phyloP scores from a whole-genome alignment of 129 eudicot genomes.

The Tagetes patula region DNA sequence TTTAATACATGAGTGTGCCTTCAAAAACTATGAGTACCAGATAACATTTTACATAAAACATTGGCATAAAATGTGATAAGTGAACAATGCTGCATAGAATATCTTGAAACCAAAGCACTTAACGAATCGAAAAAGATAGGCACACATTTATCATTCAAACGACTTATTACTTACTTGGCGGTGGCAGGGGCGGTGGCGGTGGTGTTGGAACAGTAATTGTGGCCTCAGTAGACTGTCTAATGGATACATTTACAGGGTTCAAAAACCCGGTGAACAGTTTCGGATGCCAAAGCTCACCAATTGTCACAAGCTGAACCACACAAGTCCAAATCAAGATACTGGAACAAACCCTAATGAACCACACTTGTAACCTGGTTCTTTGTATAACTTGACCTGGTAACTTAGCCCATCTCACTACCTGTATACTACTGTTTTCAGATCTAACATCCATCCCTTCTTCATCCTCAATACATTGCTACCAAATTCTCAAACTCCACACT shows the following conservation, averaged over 20 bases:
- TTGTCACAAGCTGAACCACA: slow-evolving; percentile 76
- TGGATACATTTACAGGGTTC: slow-evolving; percentile 33
- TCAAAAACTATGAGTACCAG: neutral
- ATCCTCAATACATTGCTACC: slow-evolving; percentile 32
- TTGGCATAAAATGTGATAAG: slow-evolving; percentile 4
- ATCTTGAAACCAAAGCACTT: neutral
- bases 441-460: slow-evolving; percentile 66
- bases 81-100: neutral
- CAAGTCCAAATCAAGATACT: slow-evolving; percentile 94
- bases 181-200: slow-evolving; percentile 52
- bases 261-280: slow-evolving; percentile 44
- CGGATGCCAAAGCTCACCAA: slow-evolving; percentile 80
- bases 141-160: neutral
- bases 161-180: slow-evolving; percentile 56
- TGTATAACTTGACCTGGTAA: slow-evolving; percentile 54
- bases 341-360: slow-evolving; percentile 85
- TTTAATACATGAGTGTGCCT: neutral
- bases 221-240: slow-evolving; percentile 27
- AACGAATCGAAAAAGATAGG: neutral
- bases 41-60: neutral
- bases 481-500: neutral
- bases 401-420: slow-evolving; percentile 51
- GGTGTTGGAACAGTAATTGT: slow-evolving; percentile 14
- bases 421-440: slow-evolving; percentile 52
- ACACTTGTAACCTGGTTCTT: slow-evolving; percentile 62